Evolutionary conservation across 108 stramenopile genomes (phyloP), one percentile per base, ranked within the genome.

Genomic region (Nitzschia palea): DNA sequence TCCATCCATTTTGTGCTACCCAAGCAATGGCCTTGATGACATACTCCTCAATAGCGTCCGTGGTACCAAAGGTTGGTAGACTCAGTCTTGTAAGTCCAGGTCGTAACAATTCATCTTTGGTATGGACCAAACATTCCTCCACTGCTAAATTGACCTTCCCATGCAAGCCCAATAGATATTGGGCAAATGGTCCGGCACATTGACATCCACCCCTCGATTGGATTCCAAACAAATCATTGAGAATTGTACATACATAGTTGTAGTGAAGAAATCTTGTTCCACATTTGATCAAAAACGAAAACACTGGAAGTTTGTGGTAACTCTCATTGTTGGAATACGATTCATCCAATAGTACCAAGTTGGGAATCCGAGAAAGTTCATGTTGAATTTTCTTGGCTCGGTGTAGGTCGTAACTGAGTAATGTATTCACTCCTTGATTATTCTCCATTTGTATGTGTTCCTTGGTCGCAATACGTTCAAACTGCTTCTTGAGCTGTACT

Each of bases 181-280:
- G 95, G 8, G 89, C 83, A 52, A 90, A 96, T 0, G 94, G 96
- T 23, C 97, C 97, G 45, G 95, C 90, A 67, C 97, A 98, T 77
- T 90, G 89, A 67, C 97, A 98, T 10, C 97, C 97, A 27, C 95
- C 95, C 5, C 97, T 75, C 31, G 79, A 81, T 84, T 99, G 99
- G 48, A 99, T 96, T 3, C 99, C 99, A 71, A 98, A 99, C 10
- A 99, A 71, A 82, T 99, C 99, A 68, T 97, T 97, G 29, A 98
- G 79, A 28, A 98, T 71, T 27, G 96, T 96, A 50, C 95, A 96
- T 37, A 98, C 99, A 61, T 96, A 98, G 62, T 97, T 96, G 76
- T 94, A 98, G 68, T 99, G 99, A 31, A 99, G 74, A 78, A 92
- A 96, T 36, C 93, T 59, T 18, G 26, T 65, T 4, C 90, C 89